Evolutionary conservation across 2,329 filamentous ascomycete genomes (phyloP).

Genomic region (Colletotrichum musae): DNA sequence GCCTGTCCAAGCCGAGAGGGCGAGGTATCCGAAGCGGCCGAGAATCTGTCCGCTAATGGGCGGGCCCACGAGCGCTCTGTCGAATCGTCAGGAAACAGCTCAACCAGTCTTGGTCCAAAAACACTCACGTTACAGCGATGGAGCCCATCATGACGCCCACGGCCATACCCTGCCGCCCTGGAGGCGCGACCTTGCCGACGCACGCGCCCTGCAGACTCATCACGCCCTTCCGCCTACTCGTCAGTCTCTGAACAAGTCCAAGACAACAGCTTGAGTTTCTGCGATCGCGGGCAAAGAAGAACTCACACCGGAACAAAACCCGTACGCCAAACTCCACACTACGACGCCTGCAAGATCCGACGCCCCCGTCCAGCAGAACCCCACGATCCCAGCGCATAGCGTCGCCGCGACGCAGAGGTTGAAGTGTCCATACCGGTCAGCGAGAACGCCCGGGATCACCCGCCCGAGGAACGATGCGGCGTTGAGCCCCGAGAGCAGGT

Average conservation of each 20-base stretch:
- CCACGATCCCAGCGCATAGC: constrained; percentile 53
- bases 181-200: constrained; percentile 57
- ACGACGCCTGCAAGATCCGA: constrained; percentile 58
- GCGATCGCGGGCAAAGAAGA: rapidly evolving
- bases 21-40: constrained; percentile 54
- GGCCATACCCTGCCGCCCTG: constrained; percentile 55
- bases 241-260: constrained; percentile 46
- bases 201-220: constrained; percentile 62
- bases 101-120: not conserved
- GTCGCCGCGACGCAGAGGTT: constrained; percentile 52
- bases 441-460: constrained; percentile 65
- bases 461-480: constrained; percentile 68
- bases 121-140: constrained; percentile 57
- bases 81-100: not conserved
- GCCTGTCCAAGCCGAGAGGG: constrained; percentile 56
- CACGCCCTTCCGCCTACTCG: constrained; percentile 58
- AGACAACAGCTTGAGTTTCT: not conserved
- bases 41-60: constrained; percentile 58
- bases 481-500: constrained; percentile 74
- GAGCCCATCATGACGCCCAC: constrained; percentile 59
- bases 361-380: constrained; percentile 61
- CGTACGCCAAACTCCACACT: constrained; percentile 60
- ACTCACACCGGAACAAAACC: constrained; percentile 60
- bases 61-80: constrained; percentile 56
- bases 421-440: constrained; percentile 64